A percentile compares a stretch with the other conserved stretches of the same genome.
Evolutionary conservation across 306 rosid genomes (phyloP).

Genomic region (Cucurbita argyrosperma): DNA sequence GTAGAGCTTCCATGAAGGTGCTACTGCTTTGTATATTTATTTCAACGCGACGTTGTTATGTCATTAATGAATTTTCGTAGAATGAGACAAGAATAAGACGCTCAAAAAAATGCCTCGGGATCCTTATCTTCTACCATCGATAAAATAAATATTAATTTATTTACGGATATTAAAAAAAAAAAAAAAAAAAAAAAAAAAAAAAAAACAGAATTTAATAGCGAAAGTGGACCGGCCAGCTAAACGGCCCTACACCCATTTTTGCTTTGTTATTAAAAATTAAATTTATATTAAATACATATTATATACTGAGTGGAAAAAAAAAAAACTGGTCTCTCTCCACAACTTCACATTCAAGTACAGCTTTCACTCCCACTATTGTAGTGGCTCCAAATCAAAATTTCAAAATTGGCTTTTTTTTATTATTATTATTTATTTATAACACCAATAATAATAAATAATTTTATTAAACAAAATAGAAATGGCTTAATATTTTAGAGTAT

Average conservation of each 20-base stretch:
- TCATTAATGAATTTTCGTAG: too few species aligned
- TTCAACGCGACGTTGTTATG: too few species aligned
- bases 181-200: not conserved
- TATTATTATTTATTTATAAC: not conserved
- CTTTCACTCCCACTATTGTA: not conserved
- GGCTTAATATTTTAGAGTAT: too few species aligned
- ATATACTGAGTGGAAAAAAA: not conserved
- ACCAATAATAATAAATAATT: not conserved
- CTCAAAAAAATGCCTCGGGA: not conserved
- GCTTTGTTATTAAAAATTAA: not conserved
- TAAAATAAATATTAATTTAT: not conserved
- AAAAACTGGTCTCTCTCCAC: not conserved
- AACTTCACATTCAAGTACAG: not conserved
- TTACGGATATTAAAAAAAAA: not conserved
- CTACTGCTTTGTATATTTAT: too few species aligned
- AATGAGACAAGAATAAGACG: too few species aligned
- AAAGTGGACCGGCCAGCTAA: not conserved
- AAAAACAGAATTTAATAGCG: not conserved
- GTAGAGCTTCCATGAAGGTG: too few species aligned
- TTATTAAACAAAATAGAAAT: not conserved
- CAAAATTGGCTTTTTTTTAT: not conserved
- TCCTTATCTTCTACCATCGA: not conserved
- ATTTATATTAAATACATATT: not conserved
- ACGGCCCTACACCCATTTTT: not conserved
- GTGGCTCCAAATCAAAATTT: not conserved